Evolutionary conservation across 2,329 filamentous ascomycete species (phyloP), one percentile per base, ranked within the genome.

Genomic region (Knoxdaviesia capensis): DNA sequence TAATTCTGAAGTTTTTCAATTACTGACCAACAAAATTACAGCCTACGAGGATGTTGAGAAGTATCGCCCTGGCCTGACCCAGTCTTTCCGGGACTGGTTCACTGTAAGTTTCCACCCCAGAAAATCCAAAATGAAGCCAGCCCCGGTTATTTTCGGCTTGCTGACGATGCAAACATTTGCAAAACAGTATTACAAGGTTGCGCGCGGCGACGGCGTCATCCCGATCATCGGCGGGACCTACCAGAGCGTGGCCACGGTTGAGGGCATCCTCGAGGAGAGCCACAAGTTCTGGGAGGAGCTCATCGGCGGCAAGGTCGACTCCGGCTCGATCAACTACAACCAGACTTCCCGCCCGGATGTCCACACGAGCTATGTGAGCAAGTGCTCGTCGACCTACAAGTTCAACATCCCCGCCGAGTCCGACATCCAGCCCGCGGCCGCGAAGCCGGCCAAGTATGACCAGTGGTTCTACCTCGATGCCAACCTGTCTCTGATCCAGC

Each of bases 231-330:
- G 58, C 36, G 49, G 54, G 28, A 50, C 51, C 10, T 63, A 56
- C 46, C 56, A 62, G 42, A 51, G 58, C 42, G 53, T 54, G 39
- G 50, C 52, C 30, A 56, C 55, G 43, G 53, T 55, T 39, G 41
- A 52, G 36, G 44, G 52, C 6, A 50, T 54, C 29, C 48, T 64
- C 42, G 49, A 50, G 36, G 52, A 61, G 39, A 60, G 59, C 45
- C 59, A 64, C 45, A 50, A 46, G 1, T 58, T 53, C 42, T 64
- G 61, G 61, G 41, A 53, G 9, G 54, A 62, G 5, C 56, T 64
- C 2, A 51, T 61, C n/a, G 52, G 46, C 1, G 61, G 59, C 40
- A 52, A 53, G 31, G 57, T 56, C 6, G 50, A 60, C 42, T 52
- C 53, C 6, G 53, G 55, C 9, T 51, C 60, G 47, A 59, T 63